Conservation (phyloP, 805 yeast species). For the Yamadazyma ubonensis region DNA sequence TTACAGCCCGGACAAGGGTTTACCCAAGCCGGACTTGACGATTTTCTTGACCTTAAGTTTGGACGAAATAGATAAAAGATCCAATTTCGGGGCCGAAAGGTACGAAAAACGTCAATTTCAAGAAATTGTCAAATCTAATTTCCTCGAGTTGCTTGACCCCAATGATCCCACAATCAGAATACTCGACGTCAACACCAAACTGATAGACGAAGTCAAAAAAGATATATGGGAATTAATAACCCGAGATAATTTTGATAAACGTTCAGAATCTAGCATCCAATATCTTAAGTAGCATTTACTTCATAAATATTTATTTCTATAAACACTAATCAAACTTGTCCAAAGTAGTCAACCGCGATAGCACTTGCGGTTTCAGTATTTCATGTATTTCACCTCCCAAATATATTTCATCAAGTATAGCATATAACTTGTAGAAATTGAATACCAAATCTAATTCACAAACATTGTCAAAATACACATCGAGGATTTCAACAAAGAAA, state of each 20-base stretch:
- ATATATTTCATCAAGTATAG: conserved; percentile 82
- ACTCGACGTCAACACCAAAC: conserved; percentile 58
- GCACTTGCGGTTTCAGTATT: conserved; percentile 66
- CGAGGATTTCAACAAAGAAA: conserved; percentile 83
- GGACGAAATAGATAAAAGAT: conserved; percentile 48
- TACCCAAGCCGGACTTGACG: conserved; percentile 84
- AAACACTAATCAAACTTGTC: conserved; percentile 62
- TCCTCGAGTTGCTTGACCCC: conserved; percentile 44
- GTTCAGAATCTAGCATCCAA: not conserved
- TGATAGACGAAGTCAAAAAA: conserved; percentile 53
- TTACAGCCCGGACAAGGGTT: conserved; percentile 72
- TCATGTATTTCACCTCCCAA: conserved; percentile 90
- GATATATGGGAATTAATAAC: conserved; percentile 42
- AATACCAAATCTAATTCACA: conserved; percentile 93
- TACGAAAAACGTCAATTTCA: conserved; percentile 81
- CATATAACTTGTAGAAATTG: conserved; percentile 82
- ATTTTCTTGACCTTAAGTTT: conserved; percentile 65
- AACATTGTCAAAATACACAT: conserved; percentile 82
- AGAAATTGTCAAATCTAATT: conserved; percentile 60
- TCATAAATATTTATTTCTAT: too few relatives aligned
- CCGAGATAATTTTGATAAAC: conserved; percentile 4
- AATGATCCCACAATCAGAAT: conserved; percentile 35
- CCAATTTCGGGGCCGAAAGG: conserved; percentile 92
- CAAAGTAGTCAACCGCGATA: conserved; percentile 62
- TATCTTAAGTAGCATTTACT: conserved; percentile 3